Base-by-base conservation (phyloP, 495 filamentous ascomycete species). In the Mytilinidion resinicola region DNA sequence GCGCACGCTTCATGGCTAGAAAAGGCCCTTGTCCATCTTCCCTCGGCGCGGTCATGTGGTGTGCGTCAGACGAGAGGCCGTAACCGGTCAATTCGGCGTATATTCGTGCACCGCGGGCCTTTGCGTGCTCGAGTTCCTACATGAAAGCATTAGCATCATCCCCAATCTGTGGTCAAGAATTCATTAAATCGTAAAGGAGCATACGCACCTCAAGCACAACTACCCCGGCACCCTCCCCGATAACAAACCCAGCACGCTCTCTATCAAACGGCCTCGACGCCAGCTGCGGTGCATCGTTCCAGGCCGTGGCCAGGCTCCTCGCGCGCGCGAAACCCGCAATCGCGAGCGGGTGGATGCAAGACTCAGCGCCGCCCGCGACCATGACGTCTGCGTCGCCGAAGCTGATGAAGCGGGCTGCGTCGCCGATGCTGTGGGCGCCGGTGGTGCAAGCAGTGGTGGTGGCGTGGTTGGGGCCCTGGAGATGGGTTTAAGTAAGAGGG, bases 361-460 rank as follows among this genome's bases (percentile, higher is more conserved):
- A 91, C 73, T 98, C 93, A 9, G 90, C 82, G 11, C 91, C 92
- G 33, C 93, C 93, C 37, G 93, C 91, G 11, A 98, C 74, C 91
- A 98, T 96, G 21, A 97, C 84, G 67, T 95, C 81, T 20, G 92
- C 92, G 67, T 96, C 92, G 33, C 90, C 90, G 72, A 82, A 87
- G 30, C 87, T 83, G 62, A 98, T 95, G 67, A 96, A 90, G 9
- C 92, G 84, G 42, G 87, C 82, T 36, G 93, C 93, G 67, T 98
- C 93, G 33, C 91, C 91, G 56, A 98, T 85, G 7, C 91, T 87
- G 76, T 98, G 92, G 8, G 91, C 90, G 3, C 92, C 91, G 0
- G 93, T 96, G 0, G 93, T 96, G 64, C 93, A 98, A 48, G 93
- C 93, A 20, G 93, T 96, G 4, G 91, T 96, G 48, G 82, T 88